Evolutionary conservation across 2,329 filamentous ascomycete species (phyloP), one percentile per base, ranked within the genome.

Genomic region (Hypocreales sp.): DNA sequence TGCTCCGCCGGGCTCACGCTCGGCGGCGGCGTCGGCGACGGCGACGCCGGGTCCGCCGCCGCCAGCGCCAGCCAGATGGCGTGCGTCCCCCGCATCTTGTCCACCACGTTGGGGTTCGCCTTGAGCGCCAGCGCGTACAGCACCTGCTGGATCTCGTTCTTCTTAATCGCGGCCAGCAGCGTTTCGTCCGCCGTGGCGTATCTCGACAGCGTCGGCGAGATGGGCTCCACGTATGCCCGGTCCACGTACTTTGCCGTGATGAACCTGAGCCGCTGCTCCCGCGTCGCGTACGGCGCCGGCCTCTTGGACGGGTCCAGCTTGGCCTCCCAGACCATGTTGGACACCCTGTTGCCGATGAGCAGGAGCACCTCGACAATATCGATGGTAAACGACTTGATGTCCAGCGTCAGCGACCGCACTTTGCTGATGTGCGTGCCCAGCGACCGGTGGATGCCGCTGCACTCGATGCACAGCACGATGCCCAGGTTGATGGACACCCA

Each of bases 401-500:
- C 90, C 22, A 98, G 66, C 0, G 90, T 98, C 22, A 98, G 66
- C 9, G 90, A 95, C 29, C 90, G 79, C 22, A 98, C 74, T 57
- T 98, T 98, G 52, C 84, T 93, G 46, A 98, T 94, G 51, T 98
- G 90, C 2, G 90, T 98, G 9, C 90, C 90, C 4, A 98, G 66
- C 1, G 87, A 95, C 22, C 90, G 75, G 53, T 98, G 90, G 35
- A 98, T 94, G 36, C 90, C 90, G 47, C 86, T 93, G 55, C 90
- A 98, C 52, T 98, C 87, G 47, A 94, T 94, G 56, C 90, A 98
- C 13, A 98, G 67, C 29, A 98, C 77, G 33, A 98, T 93, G 24
- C 82, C 90, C 5, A 98, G 65, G 44, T 98, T 98, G 55, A 98
- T 93, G 0, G 90, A 95, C 16, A 95, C 90, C 90, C 90, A 98